Percentiles rank a stretch among this genome's conserved stretches.
Conservation (phyloP, 179 eudicot species). For the Silene vulgaris region DNA sequence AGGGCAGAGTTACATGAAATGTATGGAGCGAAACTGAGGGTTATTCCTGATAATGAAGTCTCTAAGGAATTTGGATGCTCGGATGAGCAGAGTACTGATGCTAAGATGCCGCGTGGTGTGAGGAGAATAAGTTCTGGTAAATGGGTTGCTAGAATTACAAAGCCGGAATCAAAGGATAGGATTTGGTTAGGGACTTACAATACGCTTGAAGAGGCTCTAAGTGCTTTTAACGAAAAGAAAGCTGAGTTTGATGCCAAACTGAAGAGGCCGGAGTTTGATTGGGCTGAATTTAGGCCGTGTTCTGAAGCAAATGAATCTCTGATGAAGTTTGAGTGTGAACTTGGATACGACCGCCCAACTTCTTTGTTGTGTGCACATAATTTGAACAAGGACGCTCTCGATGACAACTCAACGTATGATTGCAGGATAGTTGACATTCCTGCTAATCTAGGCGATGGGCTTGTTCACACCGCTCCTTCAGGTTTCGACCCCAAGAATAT, state of each 20-base stretch:
- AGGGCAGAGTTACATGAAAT: not conserved
- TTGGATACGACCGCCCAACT: constrained; percentile 12
- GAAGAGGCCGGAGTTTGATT: not conserved
- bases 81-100: not conserved
- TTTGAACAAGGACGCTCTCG: not conserved
- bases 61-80: not conserved
- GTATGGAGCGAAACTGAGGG: not conserved
- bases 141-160: constrained; percentile 22
- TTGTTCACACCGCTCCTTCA: constrained; percentile 5
- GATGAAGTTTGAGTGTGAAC: not conserved
- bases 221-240: constrained; percentile 19
- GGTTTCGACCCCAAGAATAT: not conserved
- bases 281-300: not conserved
- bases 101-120: constrained; percentile 21
- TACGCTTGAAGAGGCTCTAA: constrained; percentile 25
- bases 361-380: constrained; percentile 13
- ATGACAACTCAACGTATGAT: not conserved
- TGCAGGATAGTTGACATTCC: not conserved
- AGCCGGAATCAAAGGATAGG: constrained; percentile 10
- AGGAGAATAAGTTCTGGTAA: constrained; percentile 26
- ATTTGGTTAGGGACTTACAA: constrained; percentile 29
- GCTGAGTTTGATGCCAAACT: not conserved
- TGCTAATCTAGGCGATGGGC: not conserved
- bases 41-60: no score
- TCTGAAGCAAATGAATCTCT: constrained; percentile 3